Base-by-base conservation (phyloP, 176 grass and related monocot species). In the Zoysia japonica region DNA sequence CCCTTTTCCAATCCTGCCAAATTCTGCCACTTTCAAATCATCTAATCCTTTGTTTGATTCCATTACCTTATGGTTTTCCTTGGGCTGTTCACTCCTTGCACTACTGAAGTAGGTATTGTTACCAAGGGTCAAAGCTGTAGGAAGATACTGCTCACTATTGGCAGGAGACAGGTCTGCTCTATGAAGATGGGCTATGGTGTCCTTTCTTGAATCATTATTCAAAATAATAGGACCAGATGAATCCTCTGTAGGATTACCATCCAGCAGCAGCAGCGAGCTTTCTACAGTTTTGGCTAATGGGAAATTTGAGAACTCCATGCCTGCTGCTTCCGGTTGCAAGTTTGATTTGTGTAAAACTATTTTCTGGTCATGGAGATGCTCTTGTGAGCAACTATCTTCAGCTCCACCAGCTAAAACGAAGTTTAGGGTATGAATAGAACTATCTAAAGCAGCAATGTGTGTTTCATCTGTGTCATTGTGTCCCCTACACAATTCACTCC, bases 51-150 rank as follows among this genome's bases (percentile, higher is more conserved):
- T 63, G 38, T 66, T 75, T 52, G 40, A 61, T 78, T 77, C 87
- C 44, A 81, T 10, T 63, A 50, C 44, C 43, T 82, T 69, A 72
- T 47, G 43, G 4, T 65, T 77, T 85, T 77, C 61, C 59, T 78
- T 67, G 67, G 44, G 72, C 6, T 72, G 78, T 61, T 72, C 52
- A 47, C 51, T 72, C 48, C 82, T 61, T 13, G 39, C 68, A 5
- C 68, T 77, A 82, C 78, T 85, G 68, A 81, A 85, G 77, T 85
- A 89, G 38, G 71, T 82, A 76, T 85, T 89, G 45, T 75, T 85
- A 38, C 87, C 82, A 73, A 89, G 87, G 70, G 87, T 89, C 82
- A 89, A 70, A 82, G 82, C 67, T 82, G 87, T 89, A 77, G 67
- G 78, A 67, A 82, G 67, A 89, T 65, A 82, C 47, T 85, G 87